Percentiles rank a stretch among this genome's conserved stretches.
Evolutionary conservation across 805 yeast genomes (phyloP).

Genomic region (Nakazawaea anatomiae): DNA sequence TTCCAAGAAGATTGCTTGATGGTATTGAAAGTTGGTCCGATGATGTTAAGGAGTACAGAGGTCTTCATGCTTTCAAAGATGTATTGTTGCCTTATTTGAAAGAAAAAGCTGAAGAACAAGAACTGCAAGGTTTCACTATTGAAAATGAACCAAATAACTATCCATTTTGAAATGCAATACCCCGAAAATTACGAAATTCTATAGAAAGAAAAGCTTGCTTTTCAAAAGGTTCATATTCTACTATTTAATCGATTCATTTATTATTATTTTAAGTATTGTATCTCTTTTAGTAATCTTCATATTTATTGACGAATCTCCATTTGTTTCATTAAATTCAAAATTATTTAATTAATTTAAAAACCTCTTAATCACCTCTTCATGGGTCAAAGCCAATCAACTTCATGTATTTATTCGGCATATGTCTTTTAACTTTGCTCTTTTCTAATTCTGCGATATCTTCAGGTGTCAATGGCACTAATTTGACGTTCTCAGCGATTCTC

Average conservation of each 20-base stretch:
- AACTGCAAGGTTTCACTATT: conserved; percentile 30
- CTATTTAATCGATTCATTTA: neutral
- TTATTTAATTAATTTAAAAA: too few relatives aligned
- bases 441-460: conserved; percentile 24
- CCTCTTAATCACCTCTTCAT: neutral
- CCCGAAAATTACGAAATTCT: too few relatives aligned
- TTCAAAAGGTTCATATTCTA: too few relatives aligned
- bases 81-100: conserved; percentile 50
- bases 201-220: too few relatives aligned
- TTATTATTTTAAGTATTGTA: too few relatives aligned
- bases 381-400: neutral
- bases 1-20: conserved; percentile 54
- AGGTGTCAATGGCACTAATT: conserved; percentile 25
- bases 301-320: too few relatives aligned
- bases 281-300: too few relatives aligned
- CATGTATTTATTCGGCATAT: neutral
- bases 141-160: conserved; percentile 35
- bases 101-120: conserved; percentile 42
- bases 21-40: conserved; percentile 56
- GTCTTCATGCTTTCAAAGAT: conserved; percentile 47
- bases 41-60: conserved; percentile 58
- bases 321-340: too few relatives aligned
- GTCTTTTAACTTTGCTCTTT: neutral
- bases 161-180: conserved; percentile 28
- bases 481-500: conserved; percentile 26